phyloP scores from a whole-genome alignment of 148 eudicot species.

The Hydrangea macrophylla region DNA sequence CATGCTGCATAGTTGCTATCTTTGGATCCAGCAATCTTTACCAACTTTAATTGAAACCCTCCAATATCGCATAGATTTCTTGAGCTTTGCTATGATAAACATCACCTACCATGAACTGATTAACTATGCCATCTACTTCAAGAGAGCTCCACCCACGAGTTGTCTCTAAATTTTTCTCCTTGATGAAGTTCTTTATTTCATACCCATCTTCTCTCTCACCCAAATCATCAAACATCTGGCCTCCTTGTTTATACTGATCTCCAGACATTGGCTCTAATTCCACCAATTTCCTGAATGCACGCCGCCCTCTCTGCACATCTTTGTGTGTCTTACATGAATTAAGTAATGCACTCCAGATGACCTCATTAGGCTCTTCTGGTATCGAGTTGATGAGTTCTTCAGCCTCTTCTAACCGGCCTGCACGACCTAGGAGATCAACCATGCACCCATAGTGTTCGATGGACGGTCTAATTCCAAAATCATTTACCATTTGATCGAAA shows the following conservation, averaged over 20 bases:
- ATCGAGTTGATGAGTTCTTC: constrained; percentile 14
- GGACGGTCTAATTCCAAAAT: constrained; percentile 15
- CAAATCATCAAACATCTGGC: not conserved
- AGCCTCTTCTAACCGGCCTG: constrained; percentile 18
- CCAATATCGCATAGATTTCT: constrained; percentile 15
- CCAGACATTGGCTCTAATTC: constrained; percentile 13
- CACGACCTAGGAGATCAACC: constrained; percentile 28
- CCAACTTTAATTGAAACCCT: not conserved
- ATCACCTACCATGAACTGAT: constrained; percentile 19
- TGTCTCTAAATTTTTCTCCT: constrained; percentile 1
- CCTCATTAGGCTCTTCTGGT: constrained; percentile 15
- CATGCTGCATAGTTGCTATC: too few species aligned
- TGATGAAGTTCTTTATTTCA: constrained; percentile 5
- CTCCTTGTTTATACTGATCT: constrained; percentile 13
- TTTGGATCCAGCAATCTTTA: too few species aligned
- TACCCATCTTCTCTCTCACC: constrained; percentile 2
- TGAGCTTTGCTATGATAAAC: constrained; percentile 3
- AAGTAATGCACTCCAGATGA: constrained; percentile 21
- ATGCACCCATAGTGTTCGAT: constrained; percentile 24
- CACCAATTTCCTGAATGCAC: constrained; percentile 3
- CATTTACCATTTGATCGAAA: constrained; percentile 15
- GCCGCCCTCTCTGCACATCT: constrained; percentile 3
- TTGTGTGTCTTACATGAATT: constrained; percentile 15
- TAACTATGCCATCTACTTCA: constrained; percentile 18
- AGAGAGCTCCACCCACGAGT: constrained; percentile 15